Percentiles rank a stretch among this genome's conserved stretches.
Evolutionary conservation across 106 monocot species (phyloP).

Genomic region (Agapanthus africanus): DNA sequence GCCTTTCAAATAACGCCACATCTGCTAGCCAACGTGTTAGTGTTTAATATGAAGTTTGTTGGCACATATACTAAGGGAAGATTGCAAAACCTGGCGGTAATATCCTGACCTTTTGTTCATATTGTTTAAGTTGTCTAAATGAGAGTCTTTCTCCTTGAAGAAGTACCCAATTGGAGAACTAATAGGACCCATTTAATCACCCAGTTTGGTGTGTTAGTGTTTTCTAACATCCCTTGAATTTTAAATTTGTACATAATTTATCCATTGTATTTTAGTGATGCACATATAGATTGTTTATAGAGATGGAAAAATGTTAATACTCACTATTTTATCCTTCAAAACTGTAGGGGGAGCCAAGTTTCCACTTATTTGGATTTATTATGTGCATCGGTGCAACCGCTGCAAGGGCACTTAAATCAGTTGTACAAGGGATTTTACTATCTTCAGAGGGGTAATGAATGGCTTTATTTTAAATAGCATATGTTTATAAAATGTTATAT

Average conservation of each 20-base stretch:
- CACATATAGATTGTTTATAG: not conserved
- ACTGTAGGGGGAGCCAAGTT: slow-evolving; percentile 66
- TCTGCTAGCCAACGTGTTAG: too few relatives aligned
- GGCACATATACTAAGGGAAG: too few relatives aligned
- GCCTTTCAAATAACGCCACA: too few relatives aligned
- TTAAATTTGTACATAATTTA: not conserved
- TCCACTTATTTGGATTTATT: slow-evolving; percentile 68
- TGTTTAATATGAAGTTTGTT: too few relatives aligned
- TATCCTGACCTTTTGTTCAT: too few relatives aligned
- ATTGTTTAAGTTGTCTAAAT: not conserved
- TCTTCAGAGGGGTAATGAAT: slow-evolving; percentile 61
- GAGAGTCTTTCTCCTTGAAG: not conserved
- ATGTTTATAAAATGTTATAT: not conserved
- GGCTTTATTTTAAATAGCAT: not conserved
- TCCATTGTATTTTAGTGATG: not conserved
- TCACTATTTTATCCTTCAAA: slow-evolving; percentile 8
- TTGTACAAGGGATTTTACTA: slow-evolving; percentile 62
- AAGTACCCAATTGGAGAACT: not conserved
- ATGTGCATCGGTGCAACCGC: slow-evolving; percentile 67
- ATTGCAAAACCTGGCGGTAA: too few relatives aligned
- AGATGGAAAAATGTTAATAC: not conserved
- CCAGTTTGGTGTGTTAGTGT: not conserved
- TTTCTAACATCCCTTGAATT: not conserved
- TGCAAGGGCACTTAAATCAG: slow-evolving; percentile 70
- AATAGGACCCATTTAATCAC: not conserved